Evolutionary conservation across 768 basidiomycete species (phyloP).

Genomic region (Termitomyces bulborhizus): DNA sequence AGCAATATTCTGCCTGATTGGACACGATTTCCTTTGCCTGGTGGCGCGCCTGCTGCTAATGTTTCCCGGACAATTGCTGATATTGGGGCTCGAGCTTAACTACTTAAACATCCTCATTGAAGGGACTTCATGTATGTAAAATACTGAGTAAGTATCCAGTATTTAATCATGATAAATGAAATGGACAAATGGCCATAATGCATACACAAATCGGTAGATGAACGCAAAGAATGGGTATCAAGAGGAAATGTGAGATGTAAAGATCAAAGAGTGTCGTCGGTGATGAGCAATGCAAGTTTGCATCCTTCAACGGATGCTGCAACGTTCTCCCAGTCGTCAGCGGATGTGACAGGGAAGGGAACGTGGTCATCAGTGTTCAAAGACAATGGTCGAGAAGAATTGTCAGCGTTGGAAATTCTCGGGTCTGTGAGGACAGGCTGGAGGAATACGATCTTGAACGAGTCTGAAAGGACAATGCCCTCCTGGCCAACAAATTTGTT

Average conservation of each 20-base stretch:
- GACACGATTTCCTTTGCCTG: constrained; percentile 60
- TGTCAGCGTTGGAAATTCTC: constrained; percentile 19
- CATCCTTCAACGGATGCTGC: constrained; percentile 33
- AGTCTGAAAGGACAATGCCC: constrained; percentile 42
- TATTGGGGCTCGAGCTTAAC: constrained; percentile 15
- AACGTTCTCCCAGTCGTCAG: constrained; percentile 57
- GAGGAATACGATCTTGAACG: constrained; percentile 52
- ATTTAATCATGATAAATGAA: constrained; percentile 1
- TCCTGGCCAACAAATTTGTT: constrained; percentile 66
- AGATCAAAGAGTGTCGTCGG: constrained; percentile 26
- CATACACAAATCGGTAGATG: neutral
- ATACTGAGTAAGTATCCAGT: neutral
- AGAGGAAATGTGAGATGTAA: neutral
- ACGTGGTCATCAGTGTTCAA: constrained; percentile 23
- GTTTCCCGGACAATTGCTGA: constrained; percentile 10
- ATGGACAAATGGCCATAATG: neutral
- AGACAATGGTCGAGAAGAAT: constrained; percentile 28
- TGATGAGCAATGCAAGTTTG: constrained; percentile 55
- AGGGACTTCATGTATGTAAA: neutral
- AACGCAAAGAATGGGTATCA: neutral
- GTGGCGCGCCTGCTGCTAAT: constrained; percentile 59
- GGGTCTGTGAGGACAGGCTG: constrained; percentile 24
- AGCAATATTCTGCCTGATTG: constrained; percentile 70
- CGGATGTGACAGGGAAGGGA: constrained; percentile 43
- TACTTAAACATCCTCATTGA: neutral